phyloP scores from a whole-genome alignment of 352 stramenopile species.

The Phytopythium aichiense region DNA sequence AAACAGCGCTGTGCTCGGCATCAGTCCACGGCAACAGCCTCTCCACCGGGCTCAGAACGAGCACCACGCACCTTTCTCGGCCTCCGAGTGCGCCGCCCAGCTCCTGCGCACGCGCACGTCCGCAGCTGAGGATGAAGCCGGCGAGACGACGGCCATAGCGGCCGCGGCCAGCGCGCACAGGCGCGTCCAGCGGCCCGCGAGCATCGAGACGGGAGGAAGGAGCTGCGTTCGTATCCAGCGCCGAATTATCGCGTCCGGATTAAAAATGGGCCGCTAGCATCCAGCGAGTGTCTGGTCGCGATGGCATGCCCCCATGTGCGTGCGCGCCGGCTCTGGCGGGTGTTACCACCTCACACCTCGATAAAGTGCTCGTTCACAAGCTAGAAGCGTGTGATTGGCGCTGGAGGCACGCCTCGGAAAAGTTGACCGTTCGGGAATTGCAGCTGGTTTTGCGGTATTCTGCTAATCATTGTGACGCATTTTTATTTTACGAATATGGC shows the following conservation, averaged over 20 bases:
- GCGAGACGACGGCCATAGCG: neutral
- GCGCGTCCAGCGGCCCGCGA: neutral
- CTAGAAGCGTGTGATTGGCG: neutral
- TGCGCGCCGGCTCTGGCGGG: too few relatives aligned
- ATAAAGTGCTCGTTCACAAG: neutral
- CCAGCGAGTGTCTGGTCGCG: neutral
- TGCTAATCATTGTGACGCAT: neutral
- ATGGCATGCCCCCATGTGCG: too few relatives aligned
- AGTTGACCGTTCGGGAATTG: neutral
- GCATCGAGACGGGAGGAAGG: neutral
- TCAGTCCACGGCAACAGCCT: slow-evolving; percentile 1
- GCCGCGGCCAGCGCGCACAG: slow-evolving; percentile 1
- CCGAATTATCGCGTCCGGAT: neutral
- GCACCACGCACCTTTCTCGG: slow-evolving; percentile 20
- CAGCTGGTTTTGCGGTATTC: neutral
- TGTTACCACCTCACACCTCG: too few relatives aligned
- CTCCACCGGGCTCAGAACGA: neutral
- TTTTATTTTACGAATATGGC: too few relatives aligned
- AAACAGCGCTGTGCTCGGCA: slow-evolving; percentile 24
- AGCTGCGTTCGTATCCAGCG: neutral
- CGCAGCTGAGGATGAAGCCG: neutral
- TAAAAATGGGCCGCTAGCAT: neutral
- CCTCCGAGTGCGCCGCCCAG: slow-evolving; percentile 20
- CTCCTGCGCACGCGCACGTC: slow-evolving; percentile 26
- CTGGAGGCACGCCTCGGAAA: neutral